Percentiles rank a stretch among this genome's conserved stretches.
These are phyloP conservation scores for Ascochyta viciae-villosae DNA, from an alignment of 2,329 filamentous ascomycete species.

Conservation along the genomic window DNA sequence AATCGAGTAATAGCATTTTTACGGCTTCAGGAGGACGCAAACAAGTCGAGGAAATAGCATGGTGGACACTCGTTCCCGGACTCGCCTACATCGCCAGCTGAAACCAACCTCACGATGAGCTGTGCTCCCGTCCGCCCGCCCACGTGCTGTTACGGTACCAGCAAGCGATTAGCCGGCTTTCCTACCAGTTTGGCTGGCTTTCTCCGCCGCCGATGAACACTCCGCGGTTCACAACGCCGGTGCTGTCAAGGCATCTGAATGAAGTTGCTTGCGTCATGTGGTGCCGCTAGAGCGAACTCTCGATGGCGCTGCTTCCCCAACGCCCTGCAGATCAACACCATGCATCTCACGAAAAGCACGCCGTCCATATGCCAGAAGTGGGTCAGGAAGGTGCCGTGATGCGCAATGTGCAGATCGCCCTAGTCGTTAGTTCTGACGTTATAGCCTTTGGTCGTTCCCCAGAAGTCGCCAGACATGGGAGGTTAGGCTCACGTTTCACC, in stretches of 20 bases:
- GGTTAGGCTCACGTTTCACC: constrained; percentile 49
- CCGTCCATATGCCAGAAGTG: constrained; percentile 20
- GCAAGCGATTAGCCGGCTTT: constrained; percentile 10
- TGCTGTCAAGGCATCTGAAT: constrained; percentile 1
- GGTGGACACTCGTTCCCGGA: neutral
- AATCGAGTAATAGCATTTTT: neutral
- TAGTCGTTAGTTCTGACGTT: constrained; percentile 30
- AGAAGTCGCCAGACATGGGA: constrained; percentile 50
- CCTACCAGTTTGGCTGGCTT: constrained; percentile 4
- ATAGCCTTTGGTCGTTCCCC: constrained; percentile 39
- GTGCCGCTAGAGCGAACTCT: constrained; percentile 19
- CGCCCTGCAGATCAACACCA: constrained; percentile 27
- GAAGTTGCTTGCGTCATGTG: constrained; percentile 14
- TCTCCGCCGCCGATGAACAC: constrained; percentile 1
- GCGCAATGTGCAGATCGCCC: constrained; percentile 39
- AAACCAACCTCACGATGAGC: constrained; percentile 15
- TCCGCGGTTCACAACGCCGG: constrained; percentile 4
- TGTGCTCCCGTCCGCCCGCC: constrained; percentile 14
- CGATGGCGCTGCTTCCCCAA: constrained; percentile 15
- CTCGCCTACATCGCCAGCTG: constrained; percentile 2
- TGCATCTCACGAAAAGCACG: constrained; percentile 13
- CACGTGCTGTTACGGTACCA: constrained; percentile 10
- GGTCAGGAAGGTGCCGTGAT: constrained; percentile 27
- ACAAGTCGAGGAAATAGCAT: neutral
- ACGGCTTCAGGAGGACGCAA: neutral